Evolutionary conservation across 768 basidiomycete species (phyloP).

Genomic region (Leccinum truebloodii): DNA sequence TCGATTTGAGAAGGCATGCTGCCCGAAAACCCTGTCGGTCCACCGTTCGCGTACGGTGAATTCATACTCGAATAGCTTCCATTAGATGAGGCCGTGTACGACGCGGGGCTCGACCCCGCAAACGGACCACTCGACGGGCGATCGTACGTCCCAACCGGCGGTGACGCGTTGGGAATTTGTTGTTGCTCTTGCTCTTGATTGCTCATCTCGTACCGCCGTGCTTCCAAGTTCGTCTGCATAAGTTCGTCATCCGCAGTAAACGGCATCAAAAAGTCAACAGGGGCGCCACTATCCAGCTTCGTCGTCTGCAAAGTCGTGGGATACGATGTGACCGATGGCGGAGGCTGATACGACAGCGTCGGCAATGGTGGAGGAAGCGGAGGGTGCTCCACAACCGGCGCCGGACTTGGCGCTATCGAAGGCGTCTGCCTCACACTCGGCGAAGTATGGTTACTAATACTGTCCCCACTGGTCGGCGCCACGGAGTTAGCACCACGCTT

Average conservation of each 20-base stretch:
- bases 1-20: slow-evolving; percentile 22
- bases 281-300: slow-evolving; percentile 17
- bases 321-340: slow-evolving; percentile 10
- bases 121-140: slow-evolving; percentile 24
- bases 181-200: slow-evolving; percentile 11
- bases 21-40: slow-evolving; percentile 12
- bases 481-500: slow-evolving; percentile 6
- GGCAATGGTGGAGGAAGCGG: slow-evolving; percentile 16
- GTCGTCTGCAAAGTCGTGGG: slow-evolving; percentile 10
- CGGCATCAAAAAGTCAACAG: slow-evolving; percentile 27
- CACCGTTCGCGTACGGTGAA: slow-evolving; percentile 28
- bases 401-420: slow-evolving; percentile 15
- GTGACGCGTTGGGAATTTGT: slow-evolving; percentile 10
- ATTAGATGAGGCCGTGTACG: slow-evolving; percentile 23
- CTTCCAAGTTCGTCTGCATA: slow-evolving; percentile 10
- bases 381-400: slow-evolving; percentile 4
- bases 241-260: slow-evolving; percentile 25
- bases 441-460: background rate
- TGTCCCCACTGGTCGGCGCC: slow-evolving; percentile 7
- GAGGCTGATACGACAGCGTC: slow-evolving; percentile 7
- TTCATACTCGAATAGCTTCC: slow-evolving; percentile 26
- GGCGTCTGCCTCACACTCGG: slow-evolving; percentile 10
- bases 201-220: slow-evolving; percentile 19
- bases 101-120: slow-evolving; percentile 25
- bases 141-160: slow-evolving; percentile 16